Conservation (phyloP, 2,329 filamentous ascomycete genomes). For the Neobulgaria alba region DNA sequence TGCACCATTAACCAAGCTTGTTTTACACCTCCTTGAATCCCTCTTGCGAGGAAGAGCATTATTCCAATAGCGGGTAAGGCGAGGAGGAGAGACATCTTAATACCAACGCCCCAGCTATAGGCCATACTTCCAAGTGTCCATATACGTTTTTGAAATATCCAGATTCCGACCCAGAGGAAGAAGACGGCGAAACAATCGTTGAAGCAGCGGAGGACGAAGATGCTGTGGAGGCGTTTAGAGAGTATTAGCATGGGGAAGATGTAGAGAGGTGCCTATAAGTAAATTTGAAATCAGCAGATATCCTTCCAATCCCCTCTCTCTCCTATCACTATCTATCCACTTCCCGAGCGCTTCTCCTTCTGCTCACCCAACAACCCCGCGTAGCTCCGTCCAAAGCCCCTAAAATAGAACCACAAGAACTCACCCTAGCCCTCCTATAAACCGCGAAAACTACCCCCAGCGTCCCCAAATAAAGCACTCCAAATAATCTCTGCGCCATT, state of each 20-base stretch:
- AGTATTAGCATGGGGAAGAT: constrained; percentile 77
- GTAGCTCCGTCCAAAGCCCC: background rate
- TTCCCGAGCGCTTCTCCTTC: no score
- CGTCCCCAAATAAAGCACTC: constrained; percentile 66
- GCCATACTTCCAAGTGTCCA: constrained; percentile 67
- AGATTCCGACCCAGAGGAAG: constrained; percentile 76
- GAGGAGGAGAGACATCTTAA: constrained; percentile 90
- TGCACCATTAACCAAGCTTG: constrained; percentile 66
- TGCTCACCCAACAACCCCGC: no score
- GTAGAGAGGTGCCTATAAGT: constrained; percentile 68
- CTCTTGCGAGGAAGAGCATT: constrained; percentile 65
- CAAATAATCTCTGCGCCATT: constrained; percentile 78
- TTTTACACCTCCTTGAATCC: constrained; percentile 55
- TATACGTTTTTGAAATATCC: constrained; percentile 61
- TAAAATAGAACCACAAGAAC: background rate
- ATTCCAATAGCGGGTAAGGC: constrained; percentile 72
- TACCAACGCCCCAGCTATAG: constrained; percentile 74
- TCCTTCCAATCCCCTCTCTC: background rate
- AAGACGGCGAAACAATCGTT: constrained; percentile 88
- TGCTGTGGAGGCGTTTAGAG: constrained; percentile 87
- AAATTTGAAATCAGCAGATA: no score
- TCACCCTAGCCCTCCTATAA: constrained; percentile 67
- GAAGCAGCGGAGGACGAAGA: constrained; percentile 87
- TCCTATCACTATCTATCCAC: no score
- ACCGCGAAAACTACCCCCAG: constrained; percentile 72